Conservation (phyloP, 139 green algal genomes). For the Chlamydomonas sp. region DNA sequence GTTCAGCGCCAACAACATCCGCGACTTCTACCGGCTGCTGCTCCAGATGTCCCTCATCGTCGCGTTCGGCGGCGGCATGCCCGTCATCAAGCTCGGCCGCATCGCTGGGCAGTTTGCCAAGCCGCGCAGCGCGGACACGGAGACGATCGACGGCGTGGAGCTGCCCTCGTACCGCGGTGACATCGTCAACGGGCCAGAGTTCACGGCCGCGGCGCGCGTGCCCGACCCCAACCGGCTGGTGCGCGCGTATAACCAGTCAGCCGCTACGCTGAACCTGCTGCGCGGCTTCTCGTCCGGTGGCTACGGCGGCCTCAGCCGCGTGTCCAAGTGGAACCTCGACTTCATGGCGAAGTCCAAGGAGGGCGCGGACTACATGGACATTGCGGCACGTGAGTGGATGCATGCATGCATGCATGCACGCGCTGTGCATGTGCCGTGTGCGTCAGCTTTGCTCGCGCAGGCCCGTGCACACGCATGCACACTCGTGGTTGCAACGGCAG, state of each 20-base stretch:
- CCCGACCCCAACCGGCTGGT: constrained; percentile 79
- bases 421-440: too few species aligned
- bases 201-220: constrained; percentile 75
- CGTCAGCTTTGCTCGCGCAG: too few species aligned
- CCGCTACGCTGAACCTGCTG: constrained; percentile 96
- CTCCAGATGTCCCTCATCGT: constrained; percentile 94
- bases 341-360: constrained; percentile 90
- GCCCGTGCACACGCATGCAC: too few species aligned
- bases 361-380: constrained; percentile 79
- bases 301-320: constrained; percentile 86
- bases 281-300: constrained; percentile 90
- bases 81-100: constrained; percentile 95
- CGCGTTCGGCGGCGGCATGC: constrained; percentile 91
- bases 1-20: constrained; percentile 93
- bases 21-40: constrained; percentile 82
- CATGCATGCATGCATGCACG: too few species aligned
- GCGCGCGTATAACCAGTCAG: constrained; percentile 93
- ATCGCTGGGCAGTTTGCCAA: constrained; percentile 99
- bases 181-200: constrained; percentile 97
- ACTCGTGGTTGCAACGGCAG: too few species aligned
- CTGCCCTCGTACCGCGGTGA: constrained; percentile 93
- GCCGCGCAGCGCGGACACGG: constrained; percentile 71
- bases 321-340: constrained; percentile 95
- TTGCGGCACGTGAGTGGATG: too few species aligned
- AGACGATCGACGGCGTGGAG: constrained; percentile 59